These are phyloP conservation scores for Fusarium brachygibbosum DNA, from an alignment of 2,329 filamentous ascomycete species.

Conservation along the genomic window DNA sequence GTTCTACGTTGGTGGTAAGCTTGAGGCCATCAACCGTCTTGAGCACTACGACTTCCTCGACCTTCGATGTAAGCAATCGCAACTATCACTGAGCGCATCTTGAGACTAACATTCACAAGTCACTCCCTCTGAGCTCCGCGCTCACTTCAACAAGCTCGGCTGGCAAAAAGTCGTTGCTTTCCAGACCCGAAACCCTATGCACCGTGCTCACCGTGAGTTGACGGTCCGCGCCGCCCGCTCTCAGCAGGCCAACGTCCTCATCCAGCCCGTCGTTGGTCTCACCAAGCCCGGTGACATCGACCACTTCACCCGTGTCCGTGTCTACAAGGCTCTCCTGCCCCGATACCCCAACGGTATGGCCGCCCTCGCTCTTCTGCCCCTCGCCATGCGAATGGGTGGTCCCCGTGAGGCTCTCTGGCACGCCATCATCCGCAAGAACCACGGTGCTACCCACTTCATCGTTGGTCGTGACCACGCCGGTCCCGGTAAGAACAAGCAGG, in stretches of 20 bases:
- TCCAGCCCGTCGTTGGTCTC: slow-evolving; percentile 97
- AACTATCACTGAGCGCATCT: not conserved
- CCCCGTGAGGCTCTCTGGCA: slow-evolving; percentile 99
- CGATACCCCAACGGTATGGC: slow-evolving; percentile 99
- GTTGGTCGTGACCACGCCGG: slow-evolving; percentile 98
- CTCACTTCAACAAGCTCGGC: slow-evolving; percentile 99
- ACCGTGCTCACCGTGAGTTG: slow-evolving; percentile 96
- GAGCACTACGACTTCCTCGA: slow-evolving; percentile 99
- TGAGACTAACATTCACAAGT: slow-evolving; percentile 62
- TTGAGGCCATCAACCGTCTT: slow-evolving; percentile 93
- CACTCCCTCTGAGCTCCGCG: slow-evolving; percentile 92
- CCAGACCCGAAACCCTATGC: slow-evolving; percentile 99
- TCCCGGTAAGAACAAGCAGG: slow-evolving; percentile 97
- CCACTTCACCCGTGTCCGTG: slow-evolving; percentile 98
- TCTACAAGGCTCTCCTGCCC: slow-evolving; percentile 96
- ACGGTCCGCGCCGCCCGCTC: slow-evolving; percentile 96
- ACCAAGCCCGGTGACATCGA: slow-evolving; percentile 99
- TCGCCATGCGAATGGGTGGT: slow-evolving; percentile 99
- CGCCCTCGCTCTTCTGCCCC: slow-evolving; percentile 90
- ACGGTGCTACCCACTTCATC: slow-evolving; percentile 99
- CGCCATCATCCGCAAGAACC: slow-evolving; percentile 99
- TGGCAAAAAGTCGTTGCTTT: slow-evolving; percentile 98
- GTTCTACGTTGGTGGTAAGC: slow-evolving; percentile 94
- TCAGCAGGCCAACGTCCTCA: slow-evolving; percentile 97
- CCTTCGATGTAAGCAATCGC: slow-evolving; percentile 79